Evolutionary conservation across 805 yeast species (phyloP).

Genomic region (Candida peoriensis): DNA sequence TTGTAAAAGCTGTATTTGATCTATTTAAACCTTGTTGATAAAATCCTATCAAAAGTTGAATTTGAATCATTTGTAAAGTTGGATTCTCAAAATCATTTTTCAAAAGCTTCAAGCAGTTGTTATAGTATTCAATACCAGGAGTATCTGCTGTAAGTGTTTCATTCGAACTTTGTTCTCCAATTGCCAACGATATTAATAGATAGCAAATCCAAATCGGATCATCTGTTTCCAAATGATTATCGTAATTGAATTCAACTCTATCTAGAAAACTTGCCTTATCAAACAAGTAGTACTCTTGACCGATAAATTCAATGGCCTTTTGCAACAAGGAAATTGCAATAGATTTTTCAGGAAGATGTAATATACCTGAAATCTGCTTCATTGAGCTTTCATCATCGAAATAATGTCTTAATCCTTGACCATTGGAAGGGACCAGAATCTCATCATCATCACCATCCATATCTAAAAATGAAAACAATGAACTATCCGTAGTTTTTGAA

Average conservation of each 20-base stretch:
- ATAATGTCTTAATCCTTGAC: slow-evolving; percentile 13
- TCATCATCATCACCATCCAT: slow-evolving; percentile 19
- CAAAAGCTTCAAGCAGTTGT: slow-evolving; percentile 28
- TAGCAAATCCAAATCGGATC: slow-evolving; percentile 18
- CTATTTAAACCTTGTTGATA: slow-evolving; percentile 33
- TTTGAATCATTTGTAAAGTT: slow-evolving; percentile 27
- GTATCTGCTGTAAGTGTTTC: slow-evolving; percentile 8
- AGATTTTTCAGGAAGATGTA: slow-evolving; percentile 13
- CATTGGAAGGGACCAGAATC: slow-evolving; percentile 7
- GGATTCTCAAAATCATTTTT: slow-evolving; percentile 30
- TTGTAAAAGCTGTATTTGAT: slow-evolving; percentile 29
- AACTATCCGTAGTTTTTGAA: slow-evolving; percentile 19
- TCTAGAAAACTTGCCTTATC: slow-evolving; percentile 9
- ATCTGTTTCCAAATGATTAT: slow-evolving; percentile 5
- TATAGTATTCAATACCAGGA: slow-evolving; percentile 23
- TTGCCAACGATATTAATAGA: slow-evolving; percentile 21
- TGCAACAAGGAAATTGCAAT: slow-evolving; percentile 12
- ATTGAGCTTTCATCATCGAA: slow-evolving; percentile 11
- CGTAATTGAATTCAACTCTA: slow-evolving; percentile 12
- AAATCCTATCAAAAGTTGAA: slow-evolving; percentile 29
- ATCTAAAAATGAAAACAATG: slow-evolving; percentile 21
- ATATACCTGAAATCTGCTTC: slow-evolving; percentile 5
- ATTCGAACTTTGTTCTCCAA: slow-evolving; percentile 24
- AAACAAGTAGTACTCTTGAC: slow-evolving; percentile 22
- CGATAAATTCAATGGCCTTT: slow-evolving; percentile 18